Base-by-base conservation (phyloP, 805 yeast genomes). In the Metschnikowia anglica region DNA sequence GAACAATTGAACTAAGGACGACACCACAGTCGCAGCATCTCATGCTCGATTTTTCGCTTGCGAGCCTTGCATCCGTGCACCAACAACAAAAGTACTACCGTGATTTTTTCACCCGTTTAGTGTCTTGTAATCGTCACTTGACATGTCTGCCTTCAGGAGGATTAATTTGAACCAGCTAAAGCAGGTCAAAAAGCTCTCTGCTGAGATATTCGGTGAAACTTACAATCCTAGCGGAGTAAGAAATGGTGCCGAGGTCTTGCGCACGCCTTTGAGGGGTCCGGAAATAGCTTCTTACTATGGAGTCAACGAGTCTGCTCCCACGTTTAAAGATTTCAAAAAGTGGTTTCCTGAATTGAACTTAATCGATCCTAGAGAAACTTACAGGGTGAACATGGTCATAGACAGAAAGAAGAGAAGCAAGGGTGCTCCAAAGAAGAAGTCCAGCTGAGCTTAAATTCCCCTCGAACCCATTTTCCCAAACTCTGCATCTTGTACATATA, bases 381-480 rank as follows among this genome's bases (percentile, higher is more conserved):
- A 83, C 63, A 75, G 95, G 64, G 58, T 83, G 48, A 75, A 70
- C 46, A 80, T 80, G 79, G 81, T 80, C 17, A 79, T 58, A 25
- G 72, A 67, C 43, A 75, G 87, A 65, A 85, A 81, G 73, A 82
- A 85, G 76, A 85, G 93, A 79, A 90, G 88, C 65, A 86, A 86
- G 66, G 90, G 91, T 63, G 88, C 93, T 10, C 95, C 93, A 55
- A 79, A 82, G 72, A 86, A 86, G 73, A 79, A 76, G 67, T 48
- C 55, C 23, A 52, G 58, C 41, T 56, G 41, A 40, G 39, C 16
- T 8, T 25, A 2, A 19, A 13, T 18, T 32, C 16, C 19, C 28
- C n/a, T 34, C 3, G 3, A 34, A 15, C 16, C 21, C 18, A 12
- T 18, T 26, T 5, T 8, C 15, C 36, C 3, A 16, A 17, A n/a